Percentiles rank a stretch among this genome's conserved stretches.
These are phyloP conservation scores for Cucurbita pepo DNA, from an alignment of 306 rosid genomes.

Conservation along the genomic window DNA sequence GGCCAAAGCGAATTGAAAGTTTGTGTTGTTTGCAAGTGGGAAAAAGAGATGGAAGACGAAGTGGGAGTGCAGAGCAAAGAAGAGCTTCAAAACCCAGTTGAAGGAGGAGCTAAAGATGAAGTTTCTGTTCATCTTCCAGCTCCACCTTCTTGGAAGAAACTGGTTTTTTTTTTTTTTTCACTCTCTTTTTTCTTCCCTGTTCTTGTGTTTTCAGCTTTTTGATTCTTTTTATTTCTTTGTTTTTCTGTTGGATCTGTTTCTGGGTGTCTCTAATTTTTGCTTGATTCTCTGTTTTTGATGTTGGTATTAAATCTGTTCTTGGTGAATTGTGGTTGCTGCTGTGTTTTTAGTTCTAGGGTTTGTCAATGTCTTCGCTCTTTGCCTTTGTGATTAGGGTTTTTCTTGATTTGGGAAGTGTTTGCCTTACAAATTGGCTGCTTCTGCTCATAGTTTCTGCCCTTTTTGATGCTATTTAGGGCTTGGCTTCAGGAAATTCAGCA, in stretches of 20 bases:
- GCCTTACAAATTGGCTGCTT: not conserved
- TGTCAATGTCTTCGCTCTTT: not conserved
- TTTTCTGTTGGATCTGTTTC: not conserved
- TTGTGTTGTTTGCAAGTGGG: not conserved
- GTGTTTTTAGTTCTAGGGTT: slow-evolving; percentile 3
- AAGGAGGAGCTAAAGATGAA: slow-evolving; percentile 31
- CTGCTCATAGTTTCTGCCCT: not conserved
- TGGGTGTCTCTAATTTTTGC: not conserved
- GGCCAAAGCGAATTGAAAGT: not conserved
- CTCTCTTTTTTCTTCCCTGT: not conserved
- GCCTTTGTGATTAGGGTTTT: not conserved
- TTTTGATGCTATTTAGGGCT: not conserved
- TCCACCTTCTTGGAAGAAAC: slow-evolving; percentile 81
- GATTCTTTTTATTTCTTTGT: not conserved
- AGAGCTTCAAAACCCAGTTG: not conserved
- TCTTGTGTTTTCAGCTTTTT: not conserved
- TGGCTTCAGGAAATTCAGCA: not conserved
- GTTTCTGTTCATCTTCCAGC: slow-evolving; percentile 59
- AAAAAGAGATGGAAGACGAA: not conserved
- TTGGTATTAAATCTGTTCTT: not conserved
- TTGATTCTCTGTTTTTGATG: not conserved
- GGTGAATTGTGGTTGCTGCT: not conserved
- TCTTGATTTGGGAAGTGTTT: not conserved
- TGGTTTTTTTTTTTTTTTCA: slow-evolving; percentile 41
- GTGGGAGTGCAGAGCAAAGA: not conserved